A percentile compares a stretch with the other conserved stretches of the same genome.
phyloP scores from a whole-genome alignment of 441 rosid species.

The Bocquillonia castaneifolia region DNA sequence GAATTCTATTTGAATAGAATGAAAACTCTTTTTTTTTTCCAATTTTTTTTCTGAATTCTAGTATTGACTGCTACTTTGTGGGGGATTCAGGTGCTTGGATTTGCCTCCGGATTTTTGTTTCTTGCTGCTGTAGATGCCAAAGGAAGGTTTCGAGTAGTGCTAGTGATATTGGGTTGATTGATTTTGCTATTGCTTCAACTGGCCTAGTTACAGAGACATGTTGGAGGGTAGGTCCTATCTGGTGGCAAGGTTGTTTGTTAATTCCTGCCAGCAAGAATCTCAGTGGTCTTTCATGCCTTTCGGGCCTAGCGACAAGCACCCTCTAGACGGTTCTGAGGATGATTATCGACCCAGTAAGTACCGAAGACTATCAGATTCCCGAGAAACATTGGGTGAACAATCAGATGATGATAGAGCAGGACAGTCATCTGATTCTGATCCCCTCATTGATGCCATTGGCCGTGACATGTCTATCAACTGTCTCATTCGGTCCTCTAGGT shows the following conservation, averaged over 20 bases:
- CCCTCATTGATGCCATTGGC: constrained; percentile 65
- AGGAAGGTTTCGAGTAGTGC: constrained; percentile 11
- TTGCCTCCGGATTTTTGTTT: constrained; percentile 6
- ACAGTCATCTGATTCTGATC: constrained; percentile 50
- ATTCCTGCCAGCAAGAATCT: constrained; percentile 60
- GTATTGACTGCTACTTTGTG: constrained; percentile 18
- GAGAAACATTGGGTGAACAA: constrained; percentile 18
- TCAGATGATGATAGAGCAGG: constrained; percentile 41
- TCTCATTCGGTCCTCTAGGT: constrained; percentile 70
- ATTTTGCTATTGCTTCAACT: constrained; percentile 22
- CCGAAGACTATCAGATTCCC: constrained; percentile 30
- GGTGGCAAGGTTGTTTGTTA: constrained; percentile 57
- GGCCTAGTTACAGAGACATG: constrained; percentile 50
- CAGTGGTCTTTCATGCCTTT: constrained; percentile 60
- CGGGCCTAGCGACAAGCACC: constrained; percentile 42
- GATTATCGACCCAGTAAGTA: constrained; percentile 36
- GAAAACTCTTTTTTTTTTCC: background rate
- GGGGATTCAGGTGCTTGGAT: constrained; percentile 25
- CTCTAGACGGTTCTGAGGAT: constrained; percentile 33
- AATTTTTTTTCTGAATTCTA: constrained; percentile 14
- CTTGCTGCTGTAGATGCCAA: background rate
- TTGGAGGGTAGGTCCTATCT: constrained; percentile 68
- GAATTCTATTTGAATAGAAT: background rate
- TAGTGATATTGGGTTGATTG: constrained; percentile 14
- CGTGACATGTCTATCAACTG: constrained; percentile 73